Base-by-base conservation (phyloP, 106 monocot species). In the Posidonia australis region DNA sequence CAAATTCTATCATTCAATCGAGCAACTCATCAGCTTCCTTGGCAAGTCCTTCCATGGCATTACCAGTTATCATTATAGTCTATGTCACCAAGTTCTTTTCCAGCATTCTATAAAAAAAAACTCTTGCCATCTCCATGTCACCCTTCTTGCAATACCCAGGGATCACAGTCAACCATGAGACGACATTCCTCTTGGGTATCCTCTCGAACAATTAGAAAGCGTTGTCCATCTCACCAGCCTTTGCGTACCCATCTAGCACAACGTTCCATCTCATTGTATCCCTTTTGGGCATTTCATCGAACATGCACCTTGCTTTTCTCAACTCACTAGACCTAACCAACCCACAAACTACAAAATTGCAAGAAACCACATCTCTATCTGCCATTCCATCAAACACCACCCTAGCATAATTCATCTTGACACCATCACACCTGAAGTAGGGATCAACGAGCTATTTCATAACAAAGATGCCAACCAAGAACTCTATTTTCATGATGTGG, bases 111-210 rank as follows among this genome's bases (percentile, higher is more conserved):
- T 92, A 82, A 58, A 92, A 92, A 60, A 92, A 51, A 67, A 80
- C 17, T 58, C 78, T 72, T 6, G 92, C 92, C 76, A 82, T 82
- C 20, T 82, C 80, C 82, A 88, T n/a, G n/a, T n/a, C n/a, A n/a
- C n/a, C n/a, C n/a, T n/a, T n/a, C n/a, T n/a, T n/a, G n/a, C n/a
- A n/a, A n/a, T n/a, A n/a, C n/a, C n/a, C n/a, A n/a, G n/a, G n/a
- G n/a, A n/a, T n/a, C n/a, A n/a, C n/a, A n/a, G 81, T 82, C 3
- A 85, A 85, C 92, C 92, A 92, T 0, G 92, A 92, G 0, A 92
- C 80, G 10, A 88, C 85, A 67, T 83, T 92, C 64, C 88, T 72
- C 68, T 74, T 69, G 1, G 82, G 76, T 75, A 85, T 85, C n/a
- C n/a, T n/a, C n/a, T n/a, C n/a, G n/a, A n/a, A n/a, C n/a, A n/a